phyloP scores from a whole-genome alignment of 1,139 yeast genomes.

The Yamadazyma aaseri region DNA sequence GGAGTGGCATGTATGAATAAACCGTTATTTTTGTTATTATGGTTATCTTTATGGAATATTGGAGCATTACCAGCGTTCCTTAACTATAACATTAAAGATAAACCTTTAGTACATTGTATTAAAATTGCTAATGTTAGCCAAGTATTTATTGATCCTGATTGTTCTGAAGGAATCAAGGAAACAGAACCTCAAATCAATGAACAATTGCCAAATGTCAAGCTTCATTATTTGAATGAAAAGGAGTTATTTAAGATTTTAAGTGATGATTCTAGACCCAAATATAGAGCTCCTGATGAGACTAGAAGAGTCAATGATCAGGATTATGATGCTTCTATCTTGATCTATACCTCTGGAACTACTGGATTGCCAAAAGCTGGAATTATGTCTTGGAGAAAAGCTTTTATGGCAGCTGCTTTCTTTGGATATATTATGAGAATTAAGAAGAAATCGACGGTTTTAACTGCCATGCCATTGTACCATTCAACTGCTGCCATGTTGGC shows the following conservation, averaged over 20 bases:
- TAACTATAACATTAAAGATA: conserved; percentile 75
- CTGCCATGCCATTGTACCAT: conserved; percentile 95
- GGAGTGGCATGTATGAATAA: conserved; percentile 80
- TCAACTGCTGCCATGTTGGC: conserved; percentile 92
- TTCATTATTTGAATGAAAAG: conserved; percentile 58
- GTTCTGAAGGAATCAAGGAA: conserved; percentile 53
- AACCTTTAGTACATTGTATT: conserved; percentile 78
- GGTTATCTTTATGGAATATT: conserved; percentile 88
- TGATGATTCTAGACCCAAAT: conserved; percentile 48
- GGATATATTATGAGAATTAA: conserved; percentile 66
- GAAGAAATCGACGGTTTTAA: conserved; percentile 61
- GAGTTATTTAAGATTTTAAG: conserved; percentile 40
- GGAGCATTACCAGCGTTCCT: conserved; percentile 90
- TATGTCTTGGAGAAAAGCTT: conserved; percentile 86
- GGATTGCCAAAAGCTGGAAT: conserved; percentile 95
- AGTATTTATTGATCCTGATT: conserved; percentile 75
- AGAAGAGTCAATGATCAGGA: conserved; percentile 60
- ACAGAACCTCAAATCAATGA: conserved; percentile 49
- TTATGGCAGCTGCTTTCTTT: conserved; percentile 68
- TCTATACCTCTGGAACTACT: conserved; percentile 93
- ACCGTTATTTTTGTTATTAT: conserved; percentile 73
- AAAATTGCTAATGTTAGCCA: conserved; percentile 63
- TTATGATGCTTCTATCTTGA: conserved; percentile 65
- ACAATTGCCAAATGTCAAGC: conserved; percentile 39
- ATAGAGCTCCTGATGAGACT: conserved; percentile 53